Base-by-base conservation (phyloP, 2,329 filamentous ascomycete genomes). In the Aspergillus sp. region DNA sequence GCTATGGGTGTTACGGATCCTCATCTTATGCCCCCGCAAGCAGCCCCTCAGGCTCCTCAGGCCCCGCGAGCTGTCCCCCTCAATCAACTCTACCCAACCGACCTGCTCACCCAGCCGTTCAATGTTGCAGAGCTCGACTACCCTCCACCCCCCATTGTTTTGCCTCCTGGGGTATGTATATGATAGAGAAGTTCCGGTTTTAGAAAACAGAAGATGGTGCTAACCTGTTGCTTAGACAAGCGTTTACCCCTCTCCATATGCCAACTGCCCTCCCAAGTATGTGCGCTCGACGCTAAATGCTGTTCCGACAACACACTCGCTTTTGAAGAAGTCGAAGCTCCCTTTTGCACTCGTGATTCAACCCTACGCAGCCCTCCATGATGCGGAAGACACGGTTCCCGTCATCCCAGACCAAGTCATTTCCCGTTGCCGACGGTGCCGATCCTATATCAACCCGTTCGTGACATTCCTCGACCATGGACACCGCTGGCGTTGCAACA, bases 401-500 rank as follows among this genome's bases (percentile, higher is more conserved):
- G 86, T 99, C 49, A 90, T 98, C 27, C 90, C 96, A 71, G 95
- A 99, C 74, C 95, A 98, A 77, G 90, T 98, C 64, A 99, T 99
- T 73, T 96, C 93, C 57, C 88, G 95, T 70, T 99, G 95, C 81
- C 86, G 95, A 75, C 88, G 95, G 77, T 99, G 95, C 78, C 85
- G 95, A 67, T 95, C 93, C 56, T 98, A 98, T 75, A 98, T 98
- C 81, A 98, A 98, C 74, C 93, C 95, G 12, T 99, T 93, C 67
- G 95, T 96, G 59, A 91, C 91, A 47, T 99, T 99, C 79, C 80
- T 99, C 60, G 95, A 99, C 69, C 91, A 98, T 71, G 95, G 95
- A 47, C 95, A 99, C 78, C 86, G 95, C 71, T 99, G 95, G 95
- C 89, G 93, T 70, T 99, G 95, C 80, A 99, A 99, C 79, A 97